Base-by-base conservation (phyloP, 306 rosid species). In the Casuarina glauca region DNA sequence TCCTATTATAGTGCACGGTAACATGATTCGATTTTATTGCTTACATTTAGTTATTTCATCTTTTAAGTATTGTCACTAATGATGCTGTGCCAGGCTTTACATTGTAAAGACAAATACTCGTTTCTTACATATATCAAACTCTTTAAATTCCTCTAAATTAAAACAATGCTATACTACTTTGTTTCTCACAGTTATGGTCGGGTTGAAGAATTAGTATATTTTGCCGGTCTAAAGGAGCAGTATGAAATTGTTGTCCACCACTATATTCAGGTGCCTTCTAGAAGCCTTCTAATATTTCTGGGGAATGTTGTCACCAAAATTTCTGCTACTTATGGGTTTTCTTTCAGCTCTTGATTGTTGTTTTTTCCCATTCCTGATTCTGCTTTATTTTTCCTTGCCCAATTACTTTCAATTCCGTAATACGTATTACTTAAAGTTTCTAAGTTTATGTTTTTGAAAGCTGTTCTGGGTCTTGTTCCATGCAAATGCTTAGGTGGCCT, bases 201-300 rank as follows among this genome's bases (percentile, higher is more conserved):
- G 74, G 96, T 89, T 74, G 98, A 95, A 84, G 98, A 95, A 77
- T 78, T 92, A 87, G 98, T 95, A 38, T 95, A 87, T 87, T 95
- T 95, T 77, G 98, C 98, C 74, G 82, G 97, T 84, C 87, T 95
- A 74, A 92, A 92, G 87, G 97, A 91, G 86, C 98, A 92, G 76
- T 85, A 88, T 78, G 98, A 95, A 84, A 92, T 92, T 82, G 97
- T 95, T 69, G 91, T 95, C 82, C 98, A 89, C 79, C 85, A 95
- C 83, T 91, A 95, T 78, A 95, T 95, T 85, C 98, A 95, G 98
- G 97, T 94, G 83, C 86, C 75, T 76, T 79, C 16, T 26, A 2
- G 12, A 42, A 66, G 71, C 50, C 26, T 45, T 43, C 63, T 1
- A 63, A 57, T 43, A 55, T 77, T 70, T 70, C 70, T 41, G 49